These are phyloP conservation scores for Amanita rubescens DNA, from an alignment of 768 basidiomycete species.

Conservation along the genomic window DNA sequence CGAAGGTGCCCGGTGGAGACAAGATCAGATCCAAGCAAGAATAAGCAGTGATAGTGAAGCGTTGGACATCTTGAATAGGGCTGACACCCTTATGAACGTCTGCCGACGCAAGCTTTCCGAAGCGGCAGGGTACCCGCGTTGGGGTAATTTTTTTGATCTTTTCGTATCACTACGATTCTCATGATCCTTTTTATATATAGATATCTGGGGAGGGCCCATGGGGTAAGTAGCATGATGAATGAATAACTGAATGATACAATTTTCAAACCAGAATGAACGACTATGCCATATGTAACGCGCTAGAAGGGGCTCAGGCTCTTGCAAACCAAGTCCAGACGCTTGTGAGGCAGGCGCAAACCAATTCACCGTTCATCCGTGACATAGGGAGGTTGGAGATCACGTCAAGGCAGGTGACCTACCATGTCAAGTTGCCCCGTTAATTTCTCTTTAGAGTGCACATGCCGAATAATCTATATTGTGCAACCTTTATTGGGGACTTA, in stretches of 20 bases:
- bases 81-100: conserved; percentile 24
- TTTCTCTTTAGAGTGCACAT: conserved; percentile 22
- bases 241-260: background rate
- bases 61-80: conserved; percentile 30
- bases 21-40: conserved; percentile 28
- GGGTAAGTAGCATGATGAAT: conserved; percentile 17
- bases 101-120: conserved; percentile 27
- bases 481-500: conserved; percentile 31
- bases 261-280: conserved; percentile 24
- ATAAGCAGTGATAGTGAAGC: conserved; percentile 35
- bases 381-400: conserved; percentile 31
- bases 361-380: conserved; percentile 29
- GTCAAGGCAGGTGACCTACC: conserved; percentile 23
- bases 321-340: conserved; percentile 28
- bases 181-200: conserved; percentile 18
- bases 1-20: conserved; percentile 20
- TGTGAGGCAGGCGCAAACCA: conserved; percentile 30
- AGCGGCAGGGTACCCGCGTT: conserved; percentile 32
- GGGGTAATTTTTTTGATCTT: conserved; percentile 21
- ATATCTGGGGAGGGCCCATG: conserved; percentile 37
- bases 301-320: conserved; percentile 27
- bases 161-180: background rate
- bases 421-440: too few relatives aligned
- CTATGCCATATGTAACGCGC: conserved; percentile 34
- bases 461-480: conserved; percentile 27